phyloP scores from a whole-genome alignment of 306 rosid genomes.

The Quercus glauca region DNA sequence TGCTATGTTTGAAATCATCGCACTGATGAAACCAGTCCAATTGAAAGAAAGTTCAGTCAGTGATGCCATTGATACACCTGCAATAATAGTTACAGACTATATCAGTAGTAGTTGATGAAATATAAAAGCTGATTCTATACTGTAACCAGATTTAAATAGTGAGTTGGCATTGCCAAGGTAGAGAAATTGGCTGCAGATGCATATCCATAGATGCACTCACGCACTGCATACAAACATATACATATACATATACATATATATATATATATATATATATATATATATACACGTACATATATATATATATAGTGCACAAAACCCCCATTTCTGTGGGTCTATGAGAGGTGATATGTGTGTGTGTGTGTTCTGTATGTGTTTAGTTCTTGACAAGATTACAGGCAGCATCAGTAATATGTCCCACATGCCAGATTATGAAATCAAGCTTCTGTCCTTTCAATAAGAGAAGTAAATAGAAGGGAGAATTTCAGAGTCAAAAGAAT shows the following conservation, averaged over 20 bases:
- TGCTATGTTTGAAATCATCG: constrained; percentile 92
- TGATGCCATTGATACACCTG: constrained; percentile 97
- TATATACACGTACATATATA: too few relatives aligned
- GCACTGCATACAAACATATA: neutral
- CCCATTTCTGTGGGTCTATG: too few relatives aligned
- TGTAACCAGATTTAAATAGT: neutral
- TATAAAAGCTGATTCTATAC: neutral
- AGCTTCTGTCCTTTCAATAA: neutral
- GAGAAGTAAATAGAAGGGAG: neutral
- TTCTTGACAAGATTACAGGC: neutral
- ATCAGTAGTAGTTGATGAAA: neutral
- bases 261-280: too few relatives aligned
- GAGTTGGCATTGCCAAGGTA: neutral
- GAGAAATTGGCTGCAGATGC: neutral
- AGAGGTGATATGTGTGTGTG: neutral
- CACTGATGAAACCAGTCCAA: constrained; percentile 87
- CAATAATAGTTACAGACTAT: constrained; percentile 11
- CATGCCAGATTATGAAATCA: neutral
- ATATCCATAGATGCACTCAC: neutral
- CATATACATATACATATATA: too few relatives aligned
- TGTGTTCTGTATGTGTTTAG: neutral
- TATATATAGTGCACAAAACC: too few relatives aligned
- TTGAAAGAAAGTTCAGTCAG: constrained; percentile 95
- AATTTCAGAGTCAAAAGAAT: neutral
- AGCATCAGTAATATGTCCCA: neutral